phyloP scores from a whole-genome alignment of 768 basidiomycete species.

The Tricholoma flavovirens region DNA sequence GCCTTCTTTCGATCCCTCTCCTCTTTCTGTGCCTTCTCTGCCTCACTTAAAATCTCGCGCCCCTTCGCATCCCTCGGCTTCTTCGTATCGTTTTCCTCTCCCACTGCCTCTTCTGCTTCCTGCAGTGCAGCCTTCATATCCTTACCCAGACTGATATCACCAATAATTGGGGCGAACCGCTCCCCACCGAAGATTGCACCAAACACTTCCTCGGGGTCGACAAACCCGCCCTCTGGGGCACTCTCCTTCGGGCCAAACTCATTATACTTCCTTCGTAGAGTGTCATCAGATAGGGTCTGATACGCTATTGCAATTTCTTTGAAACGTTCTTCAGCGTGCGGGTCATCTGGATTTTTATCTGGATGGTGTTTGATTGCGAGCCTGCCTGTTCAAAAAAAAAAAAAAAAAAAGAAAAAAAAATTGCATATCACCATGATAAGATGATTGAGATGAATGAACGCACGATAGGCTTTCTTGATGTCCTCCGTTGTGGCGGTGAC shows the following conservation, averaged over 20 bases:
- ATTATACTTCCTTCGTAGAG: slow-evolving; percentile 79
- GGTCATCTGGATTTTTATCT: slow-evolving; percentile 89
- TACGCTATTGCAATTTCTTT: slow-evolving; percentile 88
- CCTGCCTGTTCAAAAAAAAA: slow-evolving; percentile 48
- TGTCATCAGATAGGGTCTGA: slow-evolving; percentile 77
- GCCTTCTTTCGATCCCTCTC: slow-evolving; percentile 61
- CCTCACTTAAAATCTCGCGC: slow-evolving; percentile 50
- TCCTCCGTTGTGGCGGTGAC: slow-evolving; percentile 76
- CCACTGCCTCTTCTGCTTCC: slow-evolving; percentile 71
- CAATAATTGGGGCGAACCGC: slow-evolving; percentile 80
- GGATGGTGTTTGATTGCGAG: slow-evolving; percentile 89
- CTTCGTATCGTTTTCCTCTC: slow-evolving; percentile 46
- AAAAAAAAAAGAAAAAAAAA: too few species aligned
- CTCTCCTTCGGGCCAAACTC: slow-evolving; percentile 85
- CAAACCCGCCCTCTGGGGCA: slow-evolving; percentile 77
- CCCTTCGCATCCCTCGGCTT: slow-evolving; percentile 50
- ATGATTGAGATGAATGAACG: slow-evolving; percentile 18
- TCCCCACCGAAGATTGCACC: slow-evolving; percentile 89
- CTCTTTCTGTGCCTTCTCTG: slow-evolving; percentile 70
- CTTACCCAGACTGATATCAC: slow-evolving; percentile 77
- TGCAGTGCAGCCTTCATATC: slow-evolving; percentile 94
- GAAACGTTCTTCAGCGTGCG: slow-evolving; percentile 80
- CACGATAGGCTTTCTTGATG: slow-evolving; percentile 88
- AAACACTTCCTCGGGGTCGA: slow-evolving; percentile 81
- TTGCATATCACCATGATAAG: slow-evolving; percentile 4